Evolutionary conservation across 2,329 filamentous ascomycete species (phyloP), one percentile per base, ranked within the genome.

Genomic region (Diplodia scrobiculata): DNA sequence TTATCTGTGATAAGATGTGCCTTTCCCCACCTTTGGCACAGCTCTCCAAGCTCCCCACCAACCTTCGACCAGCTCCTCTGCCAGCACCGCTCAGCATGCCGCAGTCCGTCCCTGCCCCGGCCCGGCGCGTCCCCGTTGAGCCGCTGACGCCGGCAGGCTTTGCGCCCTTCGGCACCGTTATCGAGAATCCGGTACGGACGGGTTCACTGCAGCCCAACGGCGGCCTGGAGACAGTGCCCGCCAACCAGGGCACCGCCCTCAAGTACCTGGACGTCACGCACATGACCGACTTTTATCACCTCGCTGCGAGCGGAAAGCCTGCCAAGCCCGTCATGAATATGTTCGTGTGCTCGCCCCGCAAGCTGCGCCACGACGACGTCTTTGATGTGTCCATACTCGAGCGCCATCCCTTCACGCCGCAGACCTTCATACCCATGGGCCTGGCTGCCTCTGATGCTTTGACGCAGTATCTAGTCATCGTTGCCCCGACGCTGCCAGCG

Each of bases 381-480:
- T 91, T 97, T 74, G 81, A 85, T 53, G 84, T 97, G 64, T 79
- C 79, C 21, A 86, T 97, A 66, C 85, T 98, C 34, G 95, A 99
- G 77, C 84, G 95, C 47, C 95, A 99, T 78, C 94, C 95, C 0
- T 98, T 88, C 78, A 98, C 95, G 1, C 91, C 91, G 1, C 95
- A 99, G 80, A 97, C 92, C 0, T 98, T 99, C 77, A 84, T 91
- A 51, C 95, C 95, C 0, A 81, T 97, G 60, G 85, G 86, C 41
- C 72, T 88, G 32, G 81, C 78, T 1, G 71, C 79, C 11, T 79
- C 79, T n/a, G 79, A 83, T 63, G 70, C 70, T 64, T 72, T 76
- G 63, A 81, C 82, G 11, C 79, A 82, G 25, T 97, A 94, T 76
- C 84, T 99, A 29, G 90, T 98, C 68, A 86, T 98, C 69, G 94